Percentiles rank a stretch among this genome's conserved stretches.
Conservation (phyloP, 108 stramenopile species). For the Cyclotella choctawhatcheeana region DNA sequence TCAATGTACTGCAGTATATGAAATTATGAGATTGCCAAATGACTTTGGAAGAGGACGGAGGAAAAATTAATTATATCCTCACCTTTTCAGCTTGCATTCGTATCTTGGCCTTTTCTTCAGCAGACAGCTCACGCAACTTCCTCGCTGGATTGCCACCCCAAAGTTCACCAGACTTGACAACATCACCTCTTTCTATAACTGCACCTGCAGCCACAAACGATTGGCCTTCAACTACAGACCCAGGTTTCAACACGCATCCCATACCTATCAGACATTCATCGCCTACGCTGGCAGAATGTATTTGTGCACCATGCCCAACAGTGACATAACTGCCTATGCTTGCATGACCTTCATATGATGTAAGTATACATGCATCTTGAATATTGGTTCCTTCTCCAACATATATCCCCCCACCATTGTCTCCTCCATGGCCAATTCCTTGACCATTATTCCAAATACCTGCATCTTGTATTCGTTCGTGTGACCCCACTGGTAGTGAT, state of each 20-base stretch:
- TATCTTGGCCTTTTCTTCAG: conserved; percentile 65
- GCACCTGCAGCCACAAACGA: conserved; percentile 87
- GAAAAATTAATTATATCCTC: too few species aligned
- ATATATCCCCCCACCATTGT: conserved; percentile 79
- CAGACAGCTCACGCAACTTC: conserved; percentile 79
- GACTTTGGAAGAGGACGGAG: too few species aligned
- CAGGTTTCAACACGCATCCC: conserved; percentile 76
- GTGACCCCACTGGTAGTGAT: conserved; percentile 28
- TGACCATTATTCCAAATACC: conserved; percentile 34
- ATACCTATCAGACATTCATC: conserved; percentile 89
- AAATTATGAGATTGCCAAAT: too few species aligned
- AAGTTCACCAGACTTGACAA: conserved; percentile 75
- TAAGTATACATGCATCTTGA: conserved; percentile 86
- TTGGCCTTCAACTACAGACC: conserved; percentile 63
- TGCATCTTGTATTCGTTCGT: conserved; percentile 35
- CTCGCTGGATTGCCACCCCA: conserved; percentile 89
- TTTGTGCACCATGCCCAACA: conserved; percentile 83
- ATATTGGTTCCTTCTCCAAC: conserved; percentile 85
- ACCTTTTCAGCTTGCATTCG: conserved; percentile 73
- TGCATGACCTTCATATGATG: conserved; percentile 63
- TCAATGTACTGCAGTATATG: conserved; percentile 63
- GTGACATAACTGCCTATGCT: conserved; percentile 86
- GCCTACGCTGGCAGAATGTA: conserved; percentile 79
- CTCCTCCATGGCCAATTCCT: conserved; percentile 47
- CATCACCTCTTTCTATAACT: conserved; percentile 58